phyloP scores from a whole-genome alignment of 2,329 filamentous ascomycete genomes.

The Aaosphaeria arxii region DNA sequence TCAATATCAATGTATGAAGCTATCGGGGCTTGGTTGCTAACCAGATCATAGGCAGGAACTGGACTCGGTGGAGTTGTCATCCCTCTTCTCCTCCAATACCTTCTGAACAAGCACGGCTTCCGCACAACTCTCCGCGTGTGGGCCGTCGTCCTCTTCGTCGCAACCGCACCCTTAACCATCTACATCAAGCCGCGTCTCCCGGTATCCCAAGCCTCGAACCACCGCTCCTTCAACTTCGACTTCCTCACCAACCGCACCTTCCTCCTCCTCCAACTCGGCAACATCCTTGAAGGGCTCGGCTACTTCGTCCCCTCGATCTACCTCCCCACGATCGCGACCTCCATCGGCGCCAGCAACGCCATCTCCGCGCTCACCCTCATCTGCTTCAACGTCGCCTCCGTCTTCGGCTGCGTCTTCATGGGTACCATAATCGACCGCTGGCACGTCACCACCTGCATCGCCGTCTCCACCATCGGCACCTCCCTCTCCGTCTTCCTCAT shows the following conservation, averaged over 20 bases:
- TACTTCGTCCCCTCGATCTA: slow-evolving; percentile 42
- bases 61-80: slow-evolving; percentile 45
- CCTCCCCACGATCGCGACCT: slow-evolving; percentile 33
- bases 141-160: slow-evolving; percentile 27
- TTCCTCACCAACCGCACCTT: slow-evolving; percentile 22
- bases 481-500: slow-evolving; percentile 42
- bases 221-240: slow-evolving; percentile 20
- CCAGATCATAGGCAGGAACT: slow-evolving; percentile 13
- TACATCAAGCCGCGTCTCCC: slow-evolving; percentile 34
- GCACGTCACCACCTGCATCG: slow-evolving; percentile 40
- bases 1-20: background rate
- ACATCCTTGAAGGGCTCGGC: slow-evolving; percentile 36
- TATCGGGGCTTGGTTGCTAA: background rate
- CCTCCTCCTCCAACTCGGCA: slow-evolving; percentile 27
- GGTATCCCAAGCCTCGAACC: slow-evolving; percentile 8
- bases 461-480: slow-evolving; percentile 42
- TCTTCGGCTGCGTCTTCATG: slow-evolving; percentile 35
- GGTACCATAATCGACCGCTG: slow-evolving; percentile 42
- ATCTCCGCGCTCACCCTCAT: slow-evolving; percentile 32
- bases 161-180: slow-evolving; percentile 30
- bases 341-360: slow-evolving; percentile 18
- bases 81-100: slow-evolving; percentile 40
- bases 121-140: slow-evolving; percentile 41
- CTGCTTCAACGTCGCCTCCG: slow-evolving; percentile 33
- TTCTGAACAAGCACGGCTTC: slow-evolving; percentile 40